A percentile compares a stretch with the other conserved stretches of the same genome.
These are phyloP conservation scores for Backusella mclennaniae DNA, from an alignment of 192 early-diverging fungal genomes.

Conservation along the genomic window DNA sequence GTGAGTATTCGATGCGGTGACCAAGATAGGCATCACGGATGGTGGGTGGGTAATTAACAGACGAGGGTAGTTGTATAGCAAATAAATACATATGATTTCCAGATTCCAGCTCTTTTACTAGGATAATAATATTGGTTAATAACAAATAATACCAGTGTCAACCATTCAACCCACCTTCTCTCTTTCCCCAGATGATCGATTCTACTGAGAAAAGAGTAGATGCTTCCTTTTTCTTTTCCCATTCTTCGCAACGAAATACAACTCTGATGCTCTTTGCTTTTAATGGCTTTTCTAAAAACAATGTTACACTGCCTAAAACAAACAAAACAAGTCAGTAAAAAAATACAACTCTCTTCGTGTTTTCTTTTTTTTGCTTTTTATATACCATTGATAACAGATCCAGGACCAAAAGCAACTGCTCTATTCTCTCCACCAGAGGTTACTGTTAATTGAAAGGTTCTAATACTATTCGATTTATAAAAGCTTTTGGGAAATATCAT, in stretches of 20 bases:
- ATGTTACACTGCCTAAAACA: conserved; percentile 12
- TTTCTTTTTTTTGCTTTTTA: background rate
- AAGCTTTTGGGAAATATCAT: conserved; percentile 21
- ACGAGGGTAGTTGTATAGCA: conserved; percentile 28
- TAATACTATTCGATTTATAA: background rate
- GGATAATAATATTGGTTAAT: background rate
- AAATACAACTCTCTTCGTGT: background rate
- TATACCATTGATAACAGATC: conserved; percentile 30
- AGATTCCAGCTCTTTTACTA: conserved; percentile 4
- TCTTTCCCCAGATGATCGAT: conserved; percentile 14
- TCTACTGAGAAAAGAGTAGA: conserved; percentile 19
- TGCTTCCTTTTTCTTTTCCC: conserved; percentile 6
- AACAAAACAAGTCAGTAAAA: background rate
- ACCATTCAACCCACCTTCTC: background rate
- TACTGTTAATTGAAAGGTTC: conserved; percentile 3
- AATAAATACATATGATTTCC: conserved; percentile 32
- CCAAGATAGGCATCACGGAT: conserved; percentile 20
- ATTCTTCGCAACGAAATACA: conserved; percentile 23
- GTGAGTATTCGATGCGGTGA: conserved; percentile 21
- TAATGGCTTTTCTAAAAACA: conserved; percentile 16
- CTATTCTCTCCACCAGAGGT: conserved; percentile 15
- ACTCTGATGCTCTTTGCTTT: conserved; percentile 16
- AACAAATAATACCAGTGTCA: background rate
- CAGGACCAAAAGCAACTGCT: conserved; percentile 29
- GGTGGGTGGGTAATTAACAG: conserved; percentile 31